Conservation (phyloP, 257 asterid species). For the Solanum pennellii region DNA sequence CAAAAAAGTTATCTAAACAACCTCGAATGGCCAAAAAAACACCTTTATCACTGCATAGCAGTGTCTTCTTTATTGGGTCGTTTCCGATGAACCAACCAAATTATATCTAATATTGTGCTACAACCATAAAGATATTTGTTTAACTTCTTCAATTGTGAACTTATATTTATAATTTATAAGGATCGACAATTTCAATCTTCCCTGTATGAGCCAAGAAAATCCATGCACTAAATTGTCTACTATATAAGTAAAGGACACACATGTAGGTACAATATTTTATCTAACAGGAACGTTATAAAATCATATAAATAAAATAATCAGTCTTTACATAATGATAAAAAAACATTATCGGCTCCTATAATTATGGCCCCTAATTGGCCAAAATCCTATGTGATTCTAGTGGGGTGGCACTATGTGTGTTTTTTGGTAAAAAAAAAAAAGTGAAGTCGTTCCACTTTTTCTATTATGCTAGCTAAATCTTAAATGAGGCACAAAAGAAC, state of each 20-base stretch:
- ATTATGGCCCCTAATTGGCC: background rate
- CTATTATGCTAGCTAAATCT: background rate
- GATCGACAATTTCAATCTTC: background rate
- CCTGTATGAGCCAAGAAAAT: background rate
- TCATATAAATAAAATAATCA: too few relatives aligned
- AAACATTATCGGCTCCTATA: background rate
- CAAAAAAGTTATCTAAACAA: background rate
- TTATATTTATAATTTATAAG: background rate
- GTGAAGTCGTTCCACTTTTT: background rate
- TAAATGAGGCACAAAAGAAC: background rate
- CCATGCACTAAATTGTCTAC: background rate
- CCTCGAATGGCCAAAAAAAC: background rate
- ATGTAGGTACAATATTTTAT: too few relatives aligned
- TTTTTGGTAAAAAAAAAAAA: background rate
- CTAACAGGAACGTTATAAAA: too few relatives aligned
- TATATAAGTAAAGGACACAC: background rate
- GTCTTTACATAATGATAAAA: background rate
- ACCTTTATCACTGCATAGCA: background rate
- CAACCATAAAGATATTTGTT: background rate
- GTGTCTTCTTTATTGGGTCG: background rate
- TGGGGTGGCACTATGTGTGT: background rate
- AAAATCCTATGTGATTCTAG: background rate
- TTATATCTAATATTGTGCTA: background rate
- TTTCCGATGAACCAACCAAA: background rate
- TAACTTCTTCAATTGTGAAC: background rate